These are phyloP conservation scores for Onygena corvina DNA, from an alignment of 2,329 filamentous ascomycete genomes.

Conservation along the genomic window DNA sequence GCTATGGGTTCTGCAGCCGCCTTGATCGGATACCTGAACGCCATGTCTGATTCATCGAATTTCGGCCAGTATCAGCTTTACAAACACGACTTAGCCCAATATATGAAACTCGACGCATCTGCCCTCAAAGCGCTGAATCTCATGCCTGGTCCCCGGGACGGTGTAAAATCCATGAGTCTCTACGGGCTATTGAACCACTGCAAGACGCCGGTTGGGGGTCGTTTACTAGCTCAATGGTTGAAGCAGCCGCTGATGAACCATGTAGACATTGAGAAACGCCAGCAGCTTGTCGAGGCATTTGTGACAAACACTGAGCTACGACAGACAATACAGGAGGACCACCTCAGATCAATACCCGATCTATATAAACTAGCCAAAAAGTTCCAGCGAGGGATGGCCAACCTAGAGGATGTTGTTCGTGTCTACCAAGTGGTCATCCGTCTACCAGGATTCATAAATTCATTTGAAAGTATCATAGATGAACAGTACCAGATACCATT, in stretches of 20 bases:
- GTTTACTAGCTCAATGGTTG: slow-evolving; percentile 85
- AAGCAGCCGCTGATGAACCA: slow-evolving; percentile 95
- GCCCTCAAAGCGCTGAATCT: slow-evolving; percentile 89
- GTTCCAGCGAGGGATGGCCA: slow-evolving; percentile 84
- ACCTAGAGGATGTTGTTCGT: slow-evolving; percentile 86
- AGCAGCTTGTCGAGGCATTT: slow-evolving; percentile 91
- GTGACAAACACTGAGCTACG: slow-evolving; percentile 82
- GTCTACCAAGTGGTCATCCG: slow-evolving; percentile 91
- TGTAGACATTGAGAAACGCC: slow-evolving; percentile 75
- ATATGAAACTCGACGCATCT: slow-evolving; percentile 95
- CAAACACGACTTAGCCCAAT: slow-evolving; percentile 91
- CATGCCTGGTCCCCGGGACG: slow-evolving; percentile 90
- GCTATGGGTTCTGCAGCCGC: slow-evolving; percentile 93
- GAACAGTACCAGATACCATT: slow-evolving; percentile 80
- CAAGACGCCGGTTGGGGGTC: slow-evolving; percentile 87
- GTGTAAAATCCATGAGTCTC: slow-evolving; percentile 93
- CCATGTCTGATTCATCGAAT: slow-evolving; percentile 83
- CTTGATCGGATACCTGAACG: slow-evolving; percentile 84
- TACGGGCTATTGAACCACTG: slow-evolving; percentile 93
- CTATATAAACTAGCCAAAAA: slow-evolving; percentile 87
- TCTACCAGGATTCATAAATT: slow-evolving; percentile 76
- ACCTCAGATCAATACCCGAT: slow-evolving; percentile 84
- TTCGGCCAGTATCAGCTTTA: slow-evolving; percentile 96
- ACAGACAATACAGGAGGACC: slow-evolving; percentile 94
- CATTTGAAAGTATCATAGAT: slow-evolving; percentile 88